Evolutionary conservation across 805 yeast genomes (phyloP).

Genomic region (Yamadazyma kitorensis): DNA sequence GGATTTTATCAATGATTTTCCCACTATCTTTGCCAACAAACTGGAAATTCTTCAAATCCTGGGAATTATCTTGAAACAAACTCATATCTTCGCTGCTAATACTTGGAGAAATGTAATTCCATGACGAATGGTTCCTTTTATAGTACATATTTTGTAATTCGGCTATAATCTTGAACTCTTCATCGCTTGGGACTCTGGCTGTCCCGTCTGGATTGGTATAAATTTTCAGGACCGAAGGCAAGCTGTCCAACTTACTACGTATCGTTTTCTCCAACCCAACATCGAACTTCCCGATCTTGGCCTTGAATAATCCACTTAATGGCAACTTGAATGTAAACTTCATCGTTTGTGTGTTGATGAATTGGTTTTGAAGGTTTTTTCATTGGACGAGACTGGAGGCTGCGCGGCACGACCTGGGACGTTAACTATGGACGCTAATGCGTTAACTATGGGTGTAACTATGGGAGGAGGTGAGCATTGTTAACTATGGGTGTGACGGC

Average conservation of each 20-base stretch:
- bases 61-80: conserved; percentile 58
- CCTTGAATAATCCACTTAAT: conserved; percentile 35
- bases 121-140: conserved; percentile 52
- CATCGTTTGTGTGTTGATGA: no score
- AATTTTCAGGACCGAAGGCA: conserved; percentile 63
- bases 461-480: no score
- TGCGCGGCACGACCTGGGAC: no score
- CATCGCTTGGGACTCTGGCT: conserved; percentile 64
- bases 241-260: conserved; percentile 55
- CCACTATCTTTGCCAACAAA: conserved; percentile 49
- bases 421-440: no score
- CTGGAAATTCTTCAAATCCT: conserved; percentile 56
- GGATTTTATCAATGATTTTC: conserved; percentile 76
- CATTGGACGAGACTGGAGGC: conserved; percentile 14
- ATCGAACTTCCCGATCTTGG: conserved; percentile 41
- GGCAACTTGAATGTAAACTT: conserved; percentile 43
- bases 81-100: conserved; percentile 54
- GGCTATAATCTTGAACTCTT: conserved; percentile 70
- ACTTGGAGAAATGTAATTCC: conserved; percentile 44
- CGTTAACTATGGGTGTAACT: no score
- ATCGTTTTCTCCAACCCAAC: conserved; percentile 58
- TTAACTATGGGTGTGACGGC: no score
- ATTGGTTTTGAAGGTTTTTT: conserved; percentile 11
- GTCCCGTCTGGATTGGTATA: conserved; percentile 77
- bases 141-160: conserved; percentile 61